phyloP scores from a whole-genome alignment of 2,329 filamentous ascomycete species.

The Fusarium setosum region DNA sequence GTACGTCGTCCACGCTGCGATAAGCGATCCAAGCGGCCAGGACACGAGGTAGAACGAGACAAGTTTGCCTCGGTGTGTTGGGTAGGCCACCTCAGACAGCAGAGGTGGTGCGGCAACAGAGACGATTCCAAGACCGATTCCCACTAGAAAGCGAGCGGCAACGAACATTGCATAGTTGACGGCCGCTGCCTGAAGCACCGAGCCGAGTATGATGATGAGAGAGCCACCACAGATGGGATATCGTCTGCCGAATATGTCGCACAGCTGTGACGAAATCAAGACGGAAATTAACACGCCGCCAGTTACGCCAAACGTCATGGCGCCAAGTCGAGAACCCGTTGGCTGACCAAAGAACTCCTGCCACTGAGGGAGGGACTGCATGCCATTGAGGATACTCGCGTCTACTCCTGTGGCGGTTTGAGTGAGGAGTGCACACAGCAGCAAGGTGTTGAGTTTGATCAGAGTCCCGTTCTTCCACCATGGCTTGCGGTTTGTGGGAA shows the following conservation, averaged over 20 bases:
- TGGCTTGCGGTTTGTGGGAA: conserved; percentile 33
- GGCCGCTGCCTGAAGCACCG: conserved; percentile 43
- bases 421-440: conserved; percentile 46
- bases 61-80: conserved; percentile 48
- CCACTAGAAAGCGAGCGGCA: conserved; percentile 48
- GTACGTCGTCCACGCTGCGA: conserved; percentile 49
- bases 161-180: conserved; percentile 50
- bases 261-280: conserved; percentile 41
- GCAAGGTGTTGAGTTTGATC: conserved; percentile 46
- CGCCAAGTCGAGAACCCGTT: conserved; percentile 43
- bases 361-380: conserved; percentile 48
- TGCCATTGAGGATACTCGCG: conserved; percentile 47
- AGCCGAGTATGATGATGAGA: conserved; percentile 43
- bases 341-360: conserved; percentile 44
- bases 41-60: conserved; percentile 44
- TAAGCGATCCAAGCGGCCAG: conserved; percentile 32
- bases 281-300: conserved; percentile 40
- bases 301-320: conserved; percentile 43
- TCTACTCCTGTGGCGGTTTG: conserved; percentile 47
- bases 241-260: conserved; percentile 42
- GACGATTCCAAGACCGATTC: conserved; percentile 54
- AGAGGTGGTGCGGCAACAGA: conserved; percentile 48
- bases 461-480: conserved; percentile 40
- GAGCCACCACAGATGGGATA: conserved; percentile 43
- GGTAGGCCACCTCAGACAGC: conserved; percentile 50